Conservation (phyloP, 371 early-diverging fungal genomes). For the Capniomyces stellatus region DNA sequence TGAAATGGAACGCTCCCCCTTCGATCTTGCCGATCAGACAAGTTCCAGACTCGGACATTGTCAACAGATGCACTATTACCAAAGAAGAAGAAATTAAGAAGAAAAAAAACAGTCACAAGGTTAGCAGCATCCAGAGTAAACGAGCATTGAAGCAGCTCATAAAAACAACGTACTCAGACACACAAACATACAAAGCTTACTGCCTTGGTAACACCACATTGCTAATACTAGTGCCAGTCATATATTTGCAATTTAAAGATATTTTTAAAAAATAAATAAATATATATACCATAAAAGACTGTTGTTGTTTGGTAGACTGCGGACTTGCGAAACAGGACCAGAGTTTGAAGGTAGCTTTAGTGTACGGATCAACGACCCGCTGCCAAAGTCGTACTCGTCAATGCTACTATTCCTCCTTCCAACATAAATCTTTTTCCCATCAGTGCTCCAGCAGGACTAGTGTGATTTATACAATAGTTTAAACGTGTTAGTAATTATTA, state of each 20-base stretch:
- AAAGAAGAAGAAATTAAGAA: not conserved
- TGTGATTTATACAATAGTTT: not conserved
- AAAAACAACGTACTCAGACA: too few relatives aligned
- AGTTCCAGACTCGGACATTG: conserved; percentile 81
- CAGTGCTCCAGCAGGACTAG: conserved; percentile 55
- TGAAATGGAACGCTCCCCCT: conserved; percentile 59
- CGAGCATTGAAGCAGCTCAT: too few relatives aligned
- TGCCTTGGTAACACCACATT: too few relatives aligned
- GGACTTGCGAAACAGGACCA: conserved; percentile 71
- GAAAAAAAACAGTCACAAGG: not conserved
- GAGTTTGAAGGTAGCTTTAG: conserved; percentile 75
- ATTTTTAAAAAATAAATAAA: too few relatives aligned
- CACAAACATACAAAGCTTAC: too few relatives aligned
- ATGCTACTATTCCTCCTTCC: conserved; percentile 70
- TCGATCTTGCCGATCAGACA: conserved; percentile 16
- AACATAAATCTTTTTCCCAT: conserved; percentile 50
- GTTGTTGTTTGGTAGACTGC: conserved; percentile 55
- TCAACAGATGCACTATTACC: conserved; percentile 75
- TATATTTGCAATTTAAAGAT: too few relatives aligned
- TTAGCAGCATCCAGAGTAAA: too few relatives aligned
- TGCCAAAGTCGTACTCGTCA: conserved; percentile 71
- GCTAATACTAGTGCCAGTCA: too few relatives aligned
- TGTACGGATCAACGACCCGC: conserved; percentile 41
- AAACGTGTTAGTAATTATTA: too few relatives aligned
- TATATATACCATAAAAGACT: conserved; percentile 60